phyloP scores from a whole-genome alignment of 139 green algal genomes.

The Tetradesmus obliquus region DNA sequence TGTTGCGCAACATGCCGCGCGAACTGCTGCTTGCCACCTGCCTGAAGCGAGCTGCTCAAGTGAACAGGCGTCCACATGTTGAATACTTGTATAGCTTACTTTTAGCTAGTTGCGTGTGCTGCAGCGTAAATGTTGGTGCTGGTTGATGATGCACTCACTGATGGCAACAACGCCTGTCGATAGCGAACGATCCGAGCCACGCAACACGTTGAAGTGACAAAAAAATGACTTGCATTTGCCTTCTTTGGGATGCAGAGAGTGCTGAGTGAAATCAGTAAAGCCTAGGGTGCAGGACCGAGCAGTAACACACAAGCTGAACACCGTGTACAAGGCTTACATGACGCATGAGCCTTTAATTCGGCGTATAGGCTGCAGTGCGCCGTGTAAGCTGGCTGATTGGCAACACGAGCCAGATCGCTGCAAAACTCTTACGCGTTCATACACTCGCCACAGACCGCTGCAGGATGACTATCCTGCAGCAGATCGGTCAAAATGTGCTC shows the following conservation, averaged over 20 bases:
- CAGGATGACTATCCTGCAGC: conserved; percentile 26
- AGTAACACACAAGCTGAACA: not conserved
- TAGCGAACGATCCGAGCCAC: not conserved
- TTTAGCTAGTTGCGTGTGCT: not conserved
- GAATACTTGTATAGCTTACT: not conserved
- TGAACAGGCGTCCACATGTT: not conserved
- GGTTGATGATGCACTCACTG: not conserved
- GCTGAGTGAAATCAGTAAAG: not conserved
- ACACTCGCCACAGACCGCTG: not conserved
- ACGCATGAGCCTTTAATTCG: not conserved
- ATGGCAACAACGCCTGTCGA: not conserved
- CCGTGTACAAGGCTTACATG: not conserved
- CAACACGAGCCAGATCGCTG: not conserved
- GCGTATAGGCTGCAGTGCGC: not conserved
- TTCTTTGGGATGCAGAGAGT: too few species aligned
- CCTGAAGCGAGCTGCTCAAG: not conserved
- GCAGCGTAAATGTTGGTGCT: not conserved
- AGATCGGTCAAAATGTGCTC: conserved; percentile 5
- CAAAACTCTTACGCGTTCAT: not conserved
- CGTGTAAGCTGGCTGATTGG: not conserved
- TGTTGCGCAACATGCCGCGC: not conserved
- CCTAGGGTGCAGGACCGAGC: not conserved
- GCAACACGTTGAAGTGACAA: not conserved
- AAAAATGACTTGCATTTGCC: too few species aligned
- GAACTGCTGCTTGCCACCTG: not conserved